Evolutionary conservation across 805 yeast species (phyloP), one percentile per base, ranked within the genome.

Genomic region (Wickerhamomyces tratensis): DNA sequence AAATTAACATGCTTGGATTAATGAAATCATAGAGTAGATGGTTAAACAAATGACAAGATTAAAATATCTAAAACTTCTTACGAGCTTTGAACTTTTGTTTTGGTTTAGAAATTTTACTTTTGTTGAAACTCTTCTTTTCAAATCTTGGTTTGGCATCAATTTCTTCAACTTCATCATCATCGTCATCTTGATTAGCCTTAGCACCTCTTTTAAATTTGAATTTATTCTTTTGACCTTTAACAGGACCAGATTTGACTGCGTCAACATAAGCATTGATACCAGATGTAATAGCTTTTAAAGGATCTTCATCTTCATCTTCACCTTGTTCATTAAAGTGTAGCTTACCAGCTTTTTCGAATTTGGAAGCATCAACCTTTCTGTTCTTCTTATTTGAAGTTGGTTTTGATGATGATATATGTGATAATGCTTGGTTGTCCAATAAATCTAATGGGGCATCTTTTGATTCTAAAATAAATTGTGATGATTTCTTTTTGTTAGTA

Each of bases 261-360:
- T 88, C 96, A 50, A 88, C 76, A 60, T 93, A 93, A 0, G 97
- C 98, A 57, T 85, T 85, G 49, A 91, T 76, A 14, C 96, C 95
- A 38, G 65, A 64, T 5, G 72, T 65, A 35, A 69, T 64, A 13
- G 69, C 49, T 42, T 60, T 57, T 45, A 72, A 58, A 43, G 72
- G 76, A 53, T 77, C 82, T 37, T 71, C 71, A 4, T 64, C 62
- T 25, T 52, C 52, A 30, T 49, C 57, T 5, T 51, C 48, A 3
- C 49, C 55, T 7, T 51, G 56, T 41, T 80, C 87, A 43, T 64
- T 69, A 53, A 87, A 74, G 43, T 86, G 75, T 43, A 85, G 59
- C 58, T 79, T 82, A 30, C 95, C 96, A 46, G 77, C 71, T 43
- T 49, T 49, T 48, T 63, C 54, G 48, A 61, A 56, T 39, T 61